Evolutionary conservation across 169 alveolate genomes (phyloP).

Genomic region (Plasmodium cynomolgi): DNA sequence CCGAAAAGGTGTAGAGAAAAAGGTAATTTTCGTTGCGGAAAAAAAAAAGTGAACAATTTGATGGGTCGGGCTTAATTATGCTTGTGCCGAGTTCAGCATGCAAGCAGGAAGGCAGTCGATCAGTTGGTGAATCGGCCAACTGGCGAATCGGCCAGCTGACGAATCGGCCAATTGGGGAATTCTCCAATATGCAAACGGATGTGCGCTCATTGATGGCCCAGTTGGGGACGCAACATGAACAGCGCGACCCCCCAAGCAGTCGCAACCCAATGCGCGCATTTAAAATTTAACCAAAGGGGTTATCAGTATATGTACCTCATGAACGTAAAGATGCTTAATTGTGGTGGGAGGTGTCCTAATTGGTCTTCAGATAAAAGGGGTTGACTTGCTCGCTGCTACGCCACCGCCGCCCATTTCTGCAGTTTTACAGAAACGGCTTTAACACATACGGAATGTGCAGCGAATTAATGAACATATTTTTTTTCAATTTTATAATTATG

Average conservation of each 20-base stretch:
- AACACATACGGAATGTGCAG: slow-evolving; percentile 32
- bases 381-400: not conserved
- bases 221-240: not conserved
- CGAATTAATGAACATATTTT: slow-evolving; percentile 43
- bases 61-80: not conserved
- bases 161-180: not conserved
- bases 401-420: not conserved
- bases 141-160: not conserved
- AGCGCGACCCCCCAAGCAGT: not conserved
- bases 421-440: not conserved
- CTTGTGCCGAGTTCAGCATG: not conserved
- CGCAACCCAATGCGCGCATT: not conserved
- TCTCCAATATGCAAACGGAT: not conserved
- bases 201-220: not conserved
- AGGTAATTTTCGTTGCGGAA: not conserved
- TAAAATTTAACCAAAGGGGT: not conserved
- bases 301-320: not conserved
- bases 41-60: not conserved
- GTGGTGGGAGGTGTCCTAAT: not conserved
- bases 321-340: not conserved
- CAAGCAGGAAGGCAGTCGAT: not conserved
- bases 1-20: not conserved
- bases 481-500: slow-evolving; percentile 38
- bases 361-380: not conserved
- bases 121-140: not conserved